Evolutionary conservation across 176 grass and related monocot genomes (phyloP), one percentile per base, ranked within the genome.

Genomic region (Calamus simplicifolius): DNA sequence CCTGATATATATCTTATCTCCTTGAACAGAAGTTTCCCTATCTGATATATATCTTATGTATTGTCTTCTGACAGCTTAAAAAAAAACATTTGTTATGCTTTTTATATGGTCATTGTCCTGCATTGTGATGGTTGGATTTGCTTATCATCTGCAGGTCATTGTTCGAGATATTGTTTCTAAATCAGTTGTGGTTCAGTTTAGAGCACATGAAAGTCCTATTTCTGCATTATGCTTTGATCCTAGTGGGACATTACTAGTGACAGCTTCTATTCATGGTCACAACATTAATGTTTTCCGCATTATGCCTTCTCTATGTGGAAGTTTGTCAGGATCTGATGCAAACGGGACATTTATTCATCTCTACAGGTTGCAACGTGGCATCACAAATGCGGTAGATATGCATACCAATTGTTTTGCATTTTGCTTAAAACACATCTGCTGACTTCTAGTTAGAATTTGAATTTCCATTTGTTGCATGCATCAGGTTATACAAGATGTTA

Each of bases 401-500:
- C 27, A 5, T 63, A 68, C 31, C 69, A 61, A 51, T 70, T 77
- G 53, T 16, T 70, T 59, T 51, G 31, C 5, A 14, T 51, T 64
- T 31, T 51, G 56, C 76, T 57, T 73, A 14, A 43, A 53, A 38
- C 28, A 35, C 54, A 25, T 6, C 72, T 27, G 10, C n/a, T 80
- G 18, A 63, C 16, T 63, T 52, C 28, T 76, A 77, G 63, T 59
- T 31, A 63, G 72, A 60, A 17, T 16, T 1, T 29, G 51, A 19
- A 52, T 19, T 69, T 38, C 59, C 52, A 61, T 75, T 58, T 61
- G 50, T 66, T 55, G 35, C 8, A 54, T 74, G 38, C 67, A 56
- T 75, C 60, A 98, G 93, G 79, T 98, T 53, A 98, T 92, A 85
- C 90, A 98, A 75, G 93, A 98, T 53, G 83, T 98, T 64, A 98